A percentile compares a stretch with the other conserved stretches of the same genome.
phyloP scores from a whole-genome alignment of 75 land plant species.

The Adiantum capillusveneris region DNA sequence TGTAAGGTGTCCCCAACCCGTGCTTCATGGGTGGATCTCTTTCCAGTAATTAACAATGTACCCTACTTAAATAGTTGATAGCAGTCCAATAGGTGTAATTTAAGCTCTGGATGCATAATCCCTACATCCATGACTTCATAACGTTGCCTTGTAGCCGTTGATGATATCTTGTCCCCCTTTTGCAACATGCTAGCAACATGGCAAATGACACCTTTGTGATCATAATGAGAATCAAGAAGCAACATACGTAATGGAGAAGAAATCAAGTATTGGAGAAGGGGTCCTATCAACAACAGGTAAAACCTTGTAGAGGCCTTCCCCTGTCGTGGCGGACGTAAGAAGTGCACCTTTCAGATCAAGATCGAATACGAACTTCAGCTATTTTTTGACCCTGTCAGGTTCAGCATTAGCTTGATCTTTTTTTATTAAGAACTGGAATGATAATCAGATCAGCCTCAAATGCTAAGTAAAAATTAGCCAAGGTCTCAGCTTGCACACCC shows the following conservation, averaged over 20 bases:
- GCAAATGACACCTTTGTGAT: slow-evolving; percentile 97
- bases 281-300: slow-evolving; percentile 91
- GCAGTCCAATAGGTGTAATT: slow-evolving; percentile 78
- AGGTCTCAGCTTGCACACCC: slow-evolving; percentile 92
- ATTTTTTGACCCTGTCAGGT: slow-evolving; percentile 75
- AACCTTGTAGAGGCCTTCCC: slow-evolving; percentile 78
- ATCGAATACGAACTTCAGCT: neutral
- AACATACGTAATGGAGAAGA: slow-evolving; percentile 64
- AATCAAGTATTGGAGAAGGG: slow-evolving; percentile 81
- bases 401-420: slow-evolving; percentile 95
- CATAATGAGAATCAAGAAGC: slow-evolving; percentile 91
- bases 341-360: slow-evolving; percentile 3
- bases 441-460: slow-evolving; percentile 87
- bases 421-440: slow-evolving; percentile 46
- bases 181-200: slow-evolving; percentile 35
- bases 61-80: slow-evolving; percentile 94
- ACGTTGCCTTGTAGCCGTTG: slow-evolving; percentile 76
- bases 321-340: slow-evolving; percentile 90
- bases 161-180: slow-evolving; percentile 86
- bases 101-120: slow-evolving; percentile 91
- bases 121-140: slow-evolving; percentile 93
- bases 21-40: slow-evolving; percentile 83
- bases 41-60: slow-evolving; percentile 88
- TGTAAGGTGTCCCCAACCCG: slow-evolving; percentile 32
- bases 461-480: slow-evolving; percentile 40